Conservation (phyloP, 352 stramenopile species). For the Pythium monospermum region DNA sequence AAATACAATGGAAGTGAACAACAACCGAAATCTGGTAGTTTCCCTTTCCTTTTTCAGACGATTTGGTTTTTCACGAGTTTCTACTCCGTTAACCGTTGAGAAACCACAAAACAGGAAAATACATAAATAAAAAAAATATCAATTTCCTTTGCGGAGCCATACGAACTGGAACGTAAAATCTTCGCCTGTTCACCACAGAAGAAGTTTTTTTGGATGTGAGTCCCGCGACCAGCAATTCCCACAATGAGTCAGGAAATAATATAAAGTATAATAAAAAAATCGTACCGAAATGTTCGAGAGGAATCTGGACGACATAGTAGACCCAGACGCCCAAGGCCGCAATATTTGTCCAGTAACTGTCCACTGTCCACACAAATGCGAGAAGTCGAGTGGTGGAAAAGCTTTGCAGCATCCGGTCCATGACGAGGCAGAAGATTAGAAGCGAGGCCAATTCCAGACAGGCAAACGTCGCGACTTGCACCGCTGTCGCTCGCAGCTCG, state of each 20-base stretch:
- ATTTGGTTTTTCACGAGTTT: neutral
- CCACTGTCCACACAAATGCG: neutral
- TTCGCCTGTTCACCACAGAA: too few species aligned
- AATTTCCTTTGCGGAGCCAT: neutral
- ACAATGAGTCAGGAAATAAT: too few species aligned
- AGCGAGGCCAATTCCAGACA: conserved; percentile 24
- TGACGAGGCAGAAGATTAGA: neutral
- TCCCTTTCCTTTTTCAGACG: too few species aligned
- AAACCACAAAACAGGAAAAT: neutral
- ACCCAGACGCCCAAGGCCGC: neutral
- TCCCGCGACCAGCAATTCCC: too few species aligned
- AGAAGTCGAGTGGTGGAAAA: neutral
- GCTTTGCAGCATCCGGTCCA: neutral
- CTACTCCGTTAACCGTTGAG: neutral
- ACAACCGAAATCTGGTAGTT: too few species aligned
- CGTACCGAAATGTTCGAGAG: neutral
- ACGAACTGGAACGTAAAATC: neutral
- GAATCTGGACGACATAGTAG: neutral
- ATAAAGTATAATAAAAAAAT: too few species aligned
- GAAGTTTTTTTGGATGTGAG: too few species aligned
- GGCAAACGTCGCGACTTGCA: conserved; percentile 15
- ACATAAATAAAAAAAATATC: neutral
- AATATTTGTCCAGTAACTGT: neutral
- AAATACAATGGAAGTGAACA: too few species aligned
- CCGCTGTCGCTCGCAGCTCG: conserved; percentile 1